Base-by-base conservation (phyloP, 192 early-diverging fungal genomes). In the Coemansia sp. region DNA sequence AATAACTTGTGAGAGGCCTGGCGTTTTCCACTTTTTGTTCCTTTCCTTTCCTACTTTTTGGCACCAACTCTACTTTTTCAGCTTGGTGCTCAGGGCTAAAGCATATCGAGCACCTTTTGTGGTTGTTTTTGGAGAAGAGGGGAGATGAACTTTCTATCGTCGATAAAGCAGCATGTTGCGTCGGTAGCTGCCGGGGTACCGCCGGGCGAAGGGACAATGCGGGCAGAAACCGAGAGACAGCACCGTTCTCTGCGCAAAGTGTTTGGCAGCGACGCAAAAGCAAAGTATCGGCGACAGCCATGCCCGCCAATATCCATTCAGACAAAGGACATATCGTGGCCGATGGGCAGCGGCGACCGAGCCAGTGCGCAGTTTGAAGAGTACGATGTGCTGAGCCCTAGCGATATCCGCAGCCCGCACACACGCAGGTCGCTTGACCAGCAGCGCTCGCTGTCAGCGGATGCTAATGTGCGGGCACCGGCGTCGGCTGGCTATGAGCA, bases 241-340 rank as follows among this genome's bases (percentile, higher is more conserved):
- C 57, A 35, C 2, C 32, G 49, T 29, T 54, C 65, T 7, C 43
- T 67, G 45, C 65, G 65, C 51, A 53, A 41, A 3, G 58, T 59
- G 14, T 59, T 67, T 37, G 45, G 57, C 9, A 43, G 57, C 45
- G 52, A 60, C 24, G 6, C 58, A 4, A 58, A 61, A 57, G 56
- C 65, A 47, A 74, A 64, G 53, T 43, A 61, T 43, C 48, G 43
- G 29, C 61, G 61, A 50, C 65, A 67, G 61, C 71, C 71, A 49
- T 73, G 69, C 39, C 74, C 74, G 53, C 62, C 74, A 26, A 71
- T 77, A 60, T 64, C 74, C 20, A 60, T 77, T 12, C 61, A 68
- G 22, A 77, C 74, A 13, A 77, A 63, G 39, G 69, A 77, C 27
- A 77, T 77, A 68, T 77, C 74, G 16, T 71, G 69, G 69, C 74